Base-by-base conservation (phyloP, 768 basidiomycete species). In the Antrodiella citrinella region DNA sequence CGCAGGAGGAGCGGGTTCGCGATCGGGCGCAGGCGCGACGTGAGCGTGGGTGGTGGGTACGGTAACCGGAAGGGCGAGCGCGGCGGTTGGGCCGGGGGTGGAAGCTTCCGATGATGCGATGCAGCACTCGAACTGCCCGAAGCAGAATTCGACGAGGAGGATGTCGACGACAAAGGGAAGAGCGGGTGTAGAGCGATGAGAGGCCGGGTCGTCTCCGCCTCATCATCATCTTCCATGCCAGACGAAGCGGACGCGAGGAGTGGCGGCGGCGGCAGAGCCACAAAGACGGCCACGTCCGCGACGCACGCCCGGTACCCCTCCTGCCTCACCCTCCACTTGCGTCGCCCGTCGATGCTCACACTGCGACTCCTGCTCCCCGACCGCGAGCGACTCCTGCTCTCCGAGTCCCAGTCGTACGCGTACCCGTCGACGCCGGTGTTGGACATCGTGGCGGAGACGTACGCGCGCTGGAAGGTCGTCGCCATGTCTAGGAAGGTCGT, bases 1-100 rank as follows among this genome's bases (percentile, higher is more conserved):
- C 82, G 69, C 46, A 85, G 67, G 52, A 76, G 70, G 41, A 76
- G 69, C 4, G 82, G 82, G 56, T 86, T 86, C 48, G 76, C 67
- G 4, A 84, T 72, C 2, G 76, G 76, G 5, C 84, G 71, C 55
- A 77, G 67, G 23, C 83, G 73, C 56, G 74, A 72, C 4, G 64
- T 60, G 46, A 71, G 63, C 9, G 55, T 50, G 21, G 53, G 49
- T 26, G 50, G 55, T 44, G 26, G 53, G 46, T 24, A 47, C 58
- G 65, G 67, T 69, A 25, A 73, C 67, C 57, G 74, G 64, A 61
- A 71, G 47, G 63, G 73, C 45, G 58, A 76, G 44, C 67, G 72
- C 25, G 70, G 58, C 3, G 67, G 38, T 72, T 69, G 62, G 70
- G 55, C 40, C n/a, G 62, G 52, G 56, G 38, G 47, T 30, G 45